Evolutionary conservation across 495 filamentous ascomycete genomes (phyloP), one percentile per base, ranked within the genome.

Genomic region (Xylaria flabelliformis): DNA sequence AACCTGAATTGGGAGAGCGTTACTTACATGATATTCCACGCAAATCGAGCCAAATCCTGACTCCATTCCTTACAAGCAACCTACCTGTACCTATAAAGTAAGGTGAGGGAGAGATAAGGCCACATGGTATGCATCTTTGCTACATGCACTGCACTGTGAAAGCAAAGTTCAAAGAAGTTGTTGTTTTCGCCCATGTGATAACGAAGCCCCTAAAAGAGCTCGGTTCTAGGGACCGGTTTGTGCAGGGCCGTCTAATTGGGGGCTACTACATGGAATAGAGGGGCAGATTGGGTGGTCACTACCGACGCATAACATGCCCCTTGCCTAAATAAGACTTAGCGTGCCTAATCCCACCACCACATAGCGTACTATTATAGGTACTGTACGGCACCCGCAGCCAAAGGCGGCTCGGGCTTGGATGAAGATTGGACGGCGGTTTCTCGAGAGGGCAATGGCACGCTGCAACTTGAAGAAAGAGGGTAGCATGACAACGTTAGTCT

Each of bases 361-460:
- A 1, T 61, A 61, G 58, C 8, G 58, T 32, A 6, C 53, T 29
- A 12, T 15, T 58, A 32, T 13, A 19, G 53, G 53, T 32, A 29
- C 53, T 32, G 53, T 7, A 26, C 26, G 15, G 24, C n/a, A 19
- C 21, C 13, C 19, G 46, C 29, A 56, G 65, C 65, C 65, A 42
- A 29, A 55, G 65, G 65, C 65, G 65, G 50, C 50, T 67, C 50
- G 65, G 65, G 65, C 65, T 67, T 42, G 65, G 13, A 67, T 67
- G 65, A 21, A 56, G 9, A 67, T 67, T 67, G 65, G 50, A 67
- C 48, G 44, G 44, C n/a, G 64, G 64, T 17, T 67, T 39, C 48
- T 67, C 17, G 19, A 39, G 64, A 48, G 42, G 42, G 42, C 32
- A 34, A 46, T 65, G 63, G 63, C 42, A 48, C 15, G 44, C 48